phyloP scores from a whole-genome alignment of 805 yeast genomes.

The Candida alai region DNA sequence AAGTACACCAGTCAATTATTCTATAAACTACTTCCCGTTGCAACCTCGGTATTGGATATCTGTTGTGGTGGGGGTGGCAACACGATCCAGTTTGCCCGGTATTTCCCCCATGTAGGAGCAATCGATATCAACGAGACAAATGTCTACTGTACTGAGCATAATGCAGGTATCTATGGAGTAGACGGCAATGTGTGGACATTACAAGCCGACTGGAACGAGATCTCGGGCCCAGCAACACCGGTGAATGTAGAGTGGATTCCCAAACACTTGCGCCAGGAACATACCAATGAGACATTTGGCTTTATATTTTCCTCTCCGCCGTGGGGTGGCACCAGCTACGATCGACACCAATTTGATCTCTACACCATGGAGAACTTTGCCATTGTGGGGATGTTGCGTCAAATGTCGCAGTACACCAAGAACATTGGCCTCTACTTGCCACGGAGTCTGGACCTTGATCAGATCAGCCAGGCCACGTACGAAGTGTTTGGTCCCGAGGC shows the following conservation, averaged over 20 bases:
- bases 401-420: constrained; percentile 36
- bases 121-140: constrained; percentile 60
- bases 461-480: constrained; percentile 45
- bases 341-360: constrained; percentile 42
- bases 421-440: constrained; percentile 65
- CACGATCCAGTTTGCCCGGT: constrained; percentile 65
- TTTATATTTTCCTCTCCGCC: constrained; percentile 77
- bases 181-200: constrained; percentile 46
- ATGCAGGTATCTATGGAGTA: constrained; percentile 62
- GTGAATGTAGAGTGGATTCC: constrained; percentile 32
- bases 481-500: constrained; percentile 43
- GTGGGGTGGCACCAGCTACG: constrained; percentile 79
- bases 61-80: constrained; percentile 92
- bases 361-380: constrained; percentile 44
- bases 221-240: constrained; percentile 13
- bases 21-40: constrained; percentile 47
- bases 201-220: constrained; percentile 47
- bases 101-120: constrained; percentile 55
- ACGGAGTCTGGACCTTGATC: constrained; percentile 51
- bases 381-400: constrained; percentile 41
- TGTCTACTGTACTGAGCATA: constrained; percentile 62
- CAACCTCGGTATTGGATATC: constrained; percentile 53
- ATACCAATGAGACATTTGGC: constrained; percentile 35
- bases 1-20: constrained; percentile 53
- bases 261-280: constrained; percentile 12